Evolutionary conservation across 139 green algal genomes (phyloP), one percentile per base, ranked within the genome.

Genomic region (Edaphochlamys debaryana): DNA sequence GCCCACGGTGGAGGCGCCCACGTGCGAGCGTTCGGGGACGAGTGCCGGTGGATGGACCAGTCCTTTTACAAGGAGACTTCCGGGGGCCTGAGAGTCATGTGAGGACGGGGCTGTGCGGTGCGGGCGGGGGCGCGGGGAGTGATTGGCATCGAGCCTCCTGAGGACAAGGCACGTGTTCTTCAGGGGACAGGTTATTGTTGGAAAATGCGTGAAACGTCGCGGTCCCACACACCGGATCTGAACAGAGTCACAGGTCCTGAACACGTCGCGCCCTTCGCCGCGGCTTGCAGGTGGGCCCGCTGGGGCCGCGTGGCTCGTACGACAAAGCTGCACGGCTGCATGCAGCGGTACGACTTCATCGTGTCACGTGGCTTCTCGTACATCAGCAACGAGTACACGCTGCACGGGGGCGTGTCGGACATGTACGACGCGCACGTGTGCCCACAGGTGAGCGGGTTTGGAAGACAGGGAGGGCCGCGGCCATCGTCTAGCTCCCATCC

Each of bases 21-120:
- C 38, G 56, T 80, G 38, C 36, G 36, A 29, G 58, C 52, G 27
- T 69, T 80, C 29, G 37, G 56, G 1, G 73, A 80, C 73, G 56
- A 69, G 73, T 56, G 37, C 27, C 73, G 73, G 27, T 80, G 73
- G 73, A 15, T 80, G 6, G 27, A 80, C 40, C 56, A 30, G 17
- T 20, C 38, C 17, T 56, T 40, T 0, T 80, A 69, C 38, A 9
- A 60, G 36, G 3, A 30, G 29, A 7, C 56, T 20, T 45, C 27
- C 17, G 27, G 38, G 3, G 58, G 56, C n/a, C 3, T 11, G n/a
- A 23, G 36, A 13, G 17, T 58, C 73, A 69, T 80, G 73, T 80
- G 54, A 69, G 73, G 0, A 17, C 20, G 48, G 32, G 70, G 8
- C 3, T 32, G 22, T 32, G 11, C 7, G 48, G 4, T 30, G 20